These are phyloP conservation scores for Rhododendron molle DNA, from an alignment of 148 eudicot genomes.

Conservation along the genomic window DNA sequence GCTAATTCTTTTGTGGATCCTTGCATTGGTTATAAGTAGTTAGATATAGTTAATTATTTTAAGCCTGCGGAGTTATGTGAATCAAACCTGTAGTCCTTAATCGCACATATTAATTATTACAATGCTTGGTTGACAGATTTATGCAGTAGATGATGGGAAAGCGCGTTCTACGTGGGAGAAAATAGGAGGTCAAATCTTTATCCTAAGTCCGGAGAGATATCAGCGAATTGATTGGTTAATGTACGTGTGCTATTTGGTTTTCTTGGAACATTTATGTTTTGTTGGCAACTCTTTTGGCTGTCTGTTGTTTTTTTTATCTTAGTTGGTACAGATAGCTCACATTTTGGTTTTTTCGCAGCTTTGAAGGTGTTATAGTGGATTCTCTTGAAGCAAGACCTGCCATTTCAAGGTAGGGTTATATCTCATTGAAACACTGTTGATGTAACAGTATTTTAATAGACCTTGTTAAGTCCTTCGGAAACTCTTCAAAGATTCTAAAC, in stretches of 20 bases:
- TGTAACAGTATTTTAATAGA: neutral
- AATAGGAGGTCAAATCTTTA: conserved; percentile 66
- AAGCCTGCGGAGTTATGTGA: neutral
- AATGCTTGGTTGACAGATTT: conserved; percentile 45
- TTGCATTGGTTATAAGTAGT: neutral
- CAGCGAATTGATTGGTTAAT: conserved; percentile 80
- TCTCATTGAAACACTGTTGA: neutral
- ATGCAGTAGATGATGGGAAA: conserved; percentile 67
- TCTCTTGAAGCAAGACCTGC: conserved; percentile 77
- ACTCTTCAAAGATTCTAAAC: neutral
- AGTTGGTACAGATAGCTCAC: conserved; percentile 18
- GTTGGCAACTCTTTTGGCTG: conserved; percentile 6
- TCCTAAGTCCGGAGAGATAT: conserved; percentile 57
- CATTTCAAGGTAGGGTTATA: conserved; percentile 56
- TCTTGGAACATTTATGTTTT: conserved; percentile 21
- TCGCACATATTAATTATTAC: neutral
- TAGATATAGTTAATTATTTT: neutral
- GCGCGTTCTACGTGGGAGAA: conserved; percentile 67
- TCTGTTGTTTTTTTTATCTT: neutral
- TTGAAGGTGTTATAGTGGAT: conserved; percentile 79
- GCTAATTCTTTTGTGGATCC: neutral
- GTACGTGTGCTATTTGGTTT: conserved; percentile 54
- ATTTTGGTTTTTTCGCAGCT: conserved; percentile 43
- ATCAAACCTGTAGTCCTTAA: neutral
- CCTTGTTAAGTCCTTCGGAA: neutral